Conservation (phyloP, 371 early-diverging fungal genomes). For the Lichtheimia ornata region DNA sequence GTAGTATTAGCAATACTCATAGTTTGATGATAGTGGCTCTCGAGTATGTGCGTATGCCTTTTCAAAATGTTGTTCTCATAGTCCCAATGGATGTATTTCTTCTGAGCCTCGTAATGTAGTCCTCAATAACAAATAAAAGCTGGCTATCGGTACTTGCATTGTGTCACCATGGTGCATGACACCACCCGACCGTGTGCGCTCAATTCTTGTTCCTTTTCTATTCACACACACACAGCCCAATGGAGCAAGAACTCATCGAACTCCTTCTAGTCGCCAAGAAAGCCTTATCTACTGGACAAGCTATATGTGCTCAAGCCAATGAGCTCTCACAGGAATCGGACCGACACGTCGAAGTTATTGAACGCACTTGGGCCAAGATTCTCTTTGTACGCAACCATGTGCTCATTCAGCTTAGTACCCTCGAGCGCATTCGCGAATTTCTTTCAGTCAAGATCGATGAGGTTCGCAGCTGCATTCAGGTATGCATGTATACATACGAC, state of each 20-base stretch:
- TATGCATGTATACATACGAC: not conserved
- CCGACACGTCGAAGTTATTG: slow-evolving; percentile 34
- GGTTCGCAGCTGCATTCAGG: slow-evolving; percentile 30
- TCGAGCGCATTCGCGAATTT: slow-evolving; percentile 42
- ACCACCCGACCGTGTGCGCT: not conserved
- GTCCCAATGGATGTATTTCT: slow-evolving; percentile 10
- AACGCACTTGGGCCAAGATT: slow-evolving; percentile 43
- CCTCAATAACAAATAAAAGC: slow-evolving; percentile 1
- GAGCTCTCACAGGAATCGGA: slow-evolving; percentile 33
- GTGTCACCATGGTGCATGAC: not conserved
- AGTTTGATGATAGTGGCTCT: slow-evolving; percentile 3
- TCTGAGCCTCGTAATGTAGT: slow-evolving; percentile 7
- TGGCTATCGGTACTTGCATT: not conserved
- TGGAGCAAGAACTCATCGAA: slow-evolving; percentile 49
- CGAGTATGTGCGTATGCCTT: slow-evolving; percentile 16
- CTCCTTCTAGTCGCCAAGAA: slow-evolving; percentile 44
- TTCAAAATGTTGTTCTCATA: slow-evolving; percentile 9
- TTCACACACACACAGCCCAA: slow-evolving; percentile 7
- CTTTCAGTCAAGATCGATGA: slow-evolving; percentile 25
- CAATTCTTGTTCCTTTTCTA: not conserved
- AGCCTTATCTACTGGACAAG: slow-evolving; percentile 39
- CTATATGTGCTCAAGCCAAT: slow-evolving; percentile 46
- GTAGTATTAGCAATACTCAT: no score
- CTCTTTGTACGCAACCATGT: slow-evolving; percentile 46
- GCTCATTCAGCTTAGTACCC: slow-evolving; percentile 28